A percentile compares a stretch with the other conserved stretches of the same genome.
phyloP scores from a whole-genome alignment of 140 eudicot species.

The Cichorium intybus region DNA sequence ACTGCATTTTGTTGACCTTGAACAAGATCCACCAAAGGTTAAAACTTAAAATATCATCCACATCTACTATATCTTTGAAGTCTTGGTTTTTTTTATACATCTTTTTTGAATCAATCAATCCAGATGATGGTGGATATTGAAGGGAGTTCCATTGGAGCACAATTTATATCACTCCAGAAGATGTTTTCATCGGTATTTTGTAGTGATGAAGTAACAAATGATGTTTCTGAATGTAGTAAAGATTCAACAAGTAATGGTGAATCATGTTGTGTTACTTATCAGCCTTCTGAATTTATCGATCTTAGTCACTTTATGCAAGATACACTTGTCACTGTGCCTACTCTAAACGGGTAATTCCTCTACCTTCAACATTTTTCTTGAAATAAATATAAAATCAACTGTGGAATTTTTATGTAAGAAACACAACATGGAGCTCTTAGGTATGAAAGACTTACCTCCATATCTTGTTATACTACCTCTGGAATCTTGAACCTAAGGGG shows the following conservation, averaged over 20 bases:
- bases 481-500: no score
- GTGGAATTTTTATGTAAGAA: no score
- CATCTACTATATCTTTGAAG: not conserved
- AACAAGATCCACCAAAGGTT: constrained; percentile 93
- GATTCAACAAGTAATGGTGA: constrained; percentile 16
- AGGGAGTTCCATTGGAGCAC: constrained; percentile 32
- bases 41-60: not conserved
- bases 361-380: not conserved
- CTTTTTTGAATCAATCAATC: constrained; percentile 10
- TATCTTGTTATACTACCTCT: no score
- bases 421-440: no score
- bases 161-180: constrained; percentile 59
- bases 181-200: constrained; percentile 55
- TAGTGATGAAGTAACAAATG: constrained; percentile 27
- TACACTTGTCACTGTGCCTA: constrained; percentile 69
- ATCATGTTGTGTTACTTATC: constrained; percentile 26
- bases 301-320: constrained; percentile 71
- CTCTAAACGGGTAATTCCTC: constrained; percentile 68
- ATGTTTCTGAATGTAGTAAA: constrained; percentile 28
- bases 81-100: not conserved
- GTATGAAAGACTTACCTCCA: no score
- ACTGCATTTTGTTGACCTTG: constrained; percentile 64
- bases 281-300: constrained; percentile 51
- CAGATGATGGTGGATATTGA: constrained; percentile 61
- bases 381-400: no score